Conservation (phyloP, 352 stramenopile species). For the Phytophthora litchii region DNA sequence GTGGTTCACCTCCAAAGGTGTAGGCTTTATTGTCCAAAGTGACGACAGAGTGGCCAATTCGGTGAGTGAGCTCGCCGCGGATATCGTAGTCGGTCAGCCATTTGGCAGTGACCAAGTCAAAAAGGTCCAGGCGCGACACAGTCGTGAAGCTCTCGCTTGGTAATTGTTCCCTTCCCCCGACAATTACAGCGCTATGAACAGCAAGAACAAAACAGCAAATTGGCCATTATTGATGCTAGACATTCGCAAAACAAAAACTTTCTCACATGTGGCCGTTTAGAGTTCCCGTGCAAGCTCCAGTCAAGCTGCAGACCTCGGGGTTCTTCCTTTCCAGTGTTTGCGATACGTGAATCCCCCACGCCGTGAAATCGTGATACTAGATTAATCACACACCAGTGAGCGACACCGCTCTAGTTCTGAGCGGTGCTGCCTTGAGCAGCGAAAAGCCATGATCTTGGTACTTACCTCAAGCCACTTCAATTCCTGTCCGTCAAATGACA, state of each 20-base stretch:
- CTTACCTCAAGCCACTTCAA: conserved; percentile 36
- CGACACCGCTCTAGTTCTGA: too few species aligned
- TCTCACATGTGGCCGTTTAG: conserved; percentile 60
- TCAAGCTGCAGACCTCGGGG: conserved; percentile 24
- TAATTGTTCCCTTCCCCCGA: conserved; percentile 55
- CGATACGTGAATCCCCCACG: conserved; percentile 54
- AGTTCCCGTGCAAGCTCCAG: conserved; percentile 27
- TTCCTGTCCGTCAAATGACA: conserved; percentile 20
- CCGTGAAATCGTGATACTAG: conserved; percentile 48
- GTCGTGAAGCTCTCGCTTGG: conserved; percentile 28
- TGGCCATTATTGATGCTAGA: background rate
- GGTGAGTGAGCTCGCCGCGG: conserved; percentile 49
- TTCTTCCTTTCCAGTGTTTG: conserved; percentile 27
- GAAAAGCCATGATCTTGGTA: too few species aligned
- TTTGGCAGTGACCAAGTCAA: conserved; percentile 49
- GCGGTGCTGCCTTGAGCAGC: too few species aligned
- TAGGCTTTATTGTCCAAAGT: conserved; percentile 46
- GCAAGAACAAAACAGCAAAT: background rate
- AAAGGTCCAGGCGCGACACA: conserved; percentile 57
- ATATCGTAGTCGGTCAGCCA: conserved; percentile 72
- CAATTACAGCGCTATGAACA: conserved; percentile 52
- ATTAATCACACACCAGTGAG: background rate
- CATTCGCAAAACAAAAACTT: background rate
- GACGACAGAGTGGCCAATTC: conserved; percentile 59
- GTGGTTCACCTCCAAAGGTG: conserved; percentile 63